Evolutionary conservation across 306 rosid species (phyloP).

Genomic region (Quercus variabilis): DNA sequence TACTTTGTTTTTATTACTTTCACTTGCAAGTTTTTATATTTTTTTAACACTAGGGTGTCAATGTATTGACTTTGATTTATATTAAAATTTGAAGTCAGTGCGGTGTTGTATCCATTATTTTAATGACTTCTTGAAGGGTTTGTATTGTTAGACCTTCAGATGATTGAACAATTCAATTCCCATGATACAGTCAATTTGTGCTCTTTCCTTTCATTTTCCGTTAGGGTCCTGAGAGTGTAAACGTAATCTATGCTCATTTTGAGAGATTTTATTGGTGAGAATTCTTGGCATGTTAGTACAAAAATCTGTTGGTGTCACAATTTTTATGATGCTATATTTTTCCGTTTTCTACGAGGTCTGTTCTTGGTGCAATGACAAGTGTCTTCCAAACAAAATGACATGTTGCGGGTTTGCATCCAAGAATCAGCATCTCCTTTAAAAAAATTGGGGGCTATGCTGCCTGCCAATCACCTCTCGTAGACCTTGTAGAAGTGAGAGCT

Average conservation of each 20-base stretch:
- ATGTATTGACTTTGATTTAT: neutral
- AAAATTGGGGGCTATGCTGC: too few species aligned
- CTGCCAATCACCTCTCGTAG: too few species aligned
- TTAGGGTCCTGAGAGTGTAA: neutral
- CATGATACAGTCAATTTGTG: neutral
- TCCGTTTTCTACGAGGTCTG: too few species aligned
- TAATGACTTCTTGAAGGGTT: neutral
- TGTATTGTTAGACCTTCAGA: neutral
- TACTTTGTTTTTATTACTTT: neutral
- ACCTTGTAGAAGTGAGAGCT: too few species aligned
- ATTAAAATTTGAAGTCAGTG: neutral
- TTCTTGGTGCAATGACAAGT: too few species aligned
- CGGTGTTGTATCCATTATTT: neutral
- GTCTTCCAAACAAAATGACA: too few species aligned
- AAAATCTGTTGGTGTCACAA: neutral
- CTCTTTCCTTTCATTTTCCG: neutral
- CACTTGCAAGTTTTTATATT: neutral
- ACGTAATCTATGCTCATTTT: neutral
- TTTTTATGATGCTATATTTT: too few species aligned
- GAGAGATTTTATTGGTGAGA: neutral
- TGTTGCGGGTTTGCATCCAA: too few species aligned
- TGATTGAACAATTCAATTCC: neutral
- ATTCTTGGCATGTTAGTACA: neutral
- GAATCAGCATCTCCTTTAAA: too few species aligned
- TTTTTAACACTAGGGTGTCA: neutral